Percentiles rank a stretch among this genome's conserved stretches.
Conservation (phyloP, 305 asterid genomes). For the Solanum aculeatissimum region DNA sequence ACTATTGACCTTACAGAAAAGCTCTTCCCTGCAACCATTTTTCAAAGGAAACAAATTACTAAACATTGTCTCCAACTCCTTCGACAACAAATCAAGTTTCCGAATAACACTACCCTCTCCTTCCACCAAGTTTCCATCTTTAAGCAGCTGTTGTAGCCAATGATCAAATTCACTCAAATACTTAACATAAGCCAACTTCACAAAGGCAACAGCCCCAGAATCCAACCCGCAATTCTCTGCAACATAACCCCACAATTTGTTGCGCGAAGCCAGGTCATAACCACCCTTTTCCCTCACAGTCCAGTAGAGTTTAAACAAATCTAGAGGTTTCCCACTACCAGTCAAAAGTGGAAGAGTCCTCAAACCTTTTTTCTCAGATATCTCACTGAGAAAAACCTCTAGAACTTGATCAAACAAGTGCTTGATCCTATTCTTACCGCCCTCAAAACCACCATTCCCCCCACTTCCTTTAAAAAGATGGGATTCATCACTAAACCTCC, state of each 20-base stretch:
- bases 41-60: background rate
- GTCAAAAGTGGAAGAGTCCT: constrained; percentile 46
- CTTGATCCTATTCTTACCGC: constrained; percentile 41
- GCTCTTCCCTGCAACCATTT: background rate
- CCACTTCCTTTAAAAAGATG: constrained; percentile 8
- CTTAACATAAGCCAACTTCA: constrained; percentile 41
- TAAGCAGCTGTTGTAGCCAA: constrained; percentile 28
- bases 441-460: constrained; percentile 25
- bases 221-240: constrained; percentile 49
- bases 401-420: constrained; percentile 47
- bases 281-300: constrained; percentile 56
- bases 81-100: constrained; percentile 34
- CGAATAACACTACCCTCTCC: constrained; percentile 16
- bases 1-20: background rate
- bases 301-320: constrained; percentile 63
- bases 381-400: constrained; percentile 24
- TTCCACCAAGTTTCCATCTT: constrained; percentile 11
- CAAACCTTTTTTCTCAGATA: constrained; percentile 13
- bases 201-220: constrained; percentile 8
- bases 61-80: constrained; percentile 24
- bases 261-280: constrained; percentile 19
- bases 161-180: constrained; percentile 54
- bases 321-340: constrained; percentile 36
- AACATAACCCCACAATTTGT: constrained; percentile 46
- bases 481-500: constrained; percentile 16